Conservation (phyloP, 2,329 filamentous ascomycete species). For the Zymoseptoria tritici region DNA sequence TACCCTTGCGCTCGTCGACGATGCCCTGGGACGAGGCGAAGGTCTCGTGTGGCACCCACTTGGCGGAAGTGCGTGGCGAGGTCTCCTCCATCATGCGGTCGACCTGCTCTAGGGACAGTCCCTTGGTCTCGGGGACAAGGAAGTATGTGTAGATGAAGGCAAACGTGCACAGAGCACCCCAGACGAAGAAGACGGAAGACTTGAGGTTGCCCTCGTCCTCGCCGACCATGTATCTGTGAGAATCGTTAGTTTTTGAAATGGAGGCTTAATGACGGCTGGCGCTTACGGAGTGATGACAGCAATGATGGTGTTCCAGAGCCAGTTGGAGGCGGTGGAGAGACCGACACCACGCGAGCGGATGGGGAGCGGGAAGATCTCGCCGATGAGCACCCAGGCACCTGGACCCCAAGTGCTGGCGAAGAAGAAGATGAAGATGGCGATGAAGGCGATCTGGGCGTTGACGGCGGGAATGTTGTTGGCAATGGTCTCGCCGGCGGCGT, state of each 20-base stretch:
- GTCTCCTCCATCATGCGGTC: constrained; percentile 86
- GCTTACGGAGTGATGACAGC: constrained; percentile 34
- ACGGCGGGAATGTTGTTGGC: constrained; percentile 36
- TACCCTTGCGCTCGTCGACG: neutral
- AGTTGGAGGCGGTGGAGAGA: constrained; percentile 82
- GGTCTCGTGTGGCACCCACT: constrained; percentile 57
- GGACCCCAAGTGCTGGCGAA: constrained; percentile 87
- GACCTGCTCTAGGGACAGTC: constrained; percentile 69
- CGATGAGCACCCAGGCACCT: constrained; percentile 64
- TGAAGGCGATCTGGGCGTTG: constrained; percentile 72
- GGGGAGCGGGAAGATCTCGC: constrained; percentile 83
- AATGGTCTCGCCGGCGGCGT: constrained; percentile 31
- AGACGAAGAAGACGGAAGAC: constrained; percentile 38
- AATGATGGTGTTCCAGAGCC: constrained; percentile 58
- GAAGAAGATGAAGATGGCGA: constrained; percentile 88
- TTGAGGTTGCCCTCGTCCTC: constrained; percentile 47
- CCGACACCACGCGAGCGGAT: constrained; percentile 83
- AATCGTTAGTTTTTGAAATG: neutral
- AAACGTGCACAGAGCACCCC: constrained; percentile 33
- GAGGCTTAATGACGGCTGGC: constrained; percentile 11
- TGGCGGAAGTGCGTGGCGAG: constrained; percentile 65
- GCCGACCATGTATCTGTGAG: constrained; percentile 52
- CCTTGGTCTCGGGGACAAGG: constrained; percentile 50
- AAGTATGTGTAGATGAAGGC: constrained; percentile 63
- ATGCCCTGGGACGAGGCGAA: constrained; percentile 11